Conservation (phyloP, 2,329 filamentous ascomycete genomes). For the Xylariaceae sp. region DNA sequence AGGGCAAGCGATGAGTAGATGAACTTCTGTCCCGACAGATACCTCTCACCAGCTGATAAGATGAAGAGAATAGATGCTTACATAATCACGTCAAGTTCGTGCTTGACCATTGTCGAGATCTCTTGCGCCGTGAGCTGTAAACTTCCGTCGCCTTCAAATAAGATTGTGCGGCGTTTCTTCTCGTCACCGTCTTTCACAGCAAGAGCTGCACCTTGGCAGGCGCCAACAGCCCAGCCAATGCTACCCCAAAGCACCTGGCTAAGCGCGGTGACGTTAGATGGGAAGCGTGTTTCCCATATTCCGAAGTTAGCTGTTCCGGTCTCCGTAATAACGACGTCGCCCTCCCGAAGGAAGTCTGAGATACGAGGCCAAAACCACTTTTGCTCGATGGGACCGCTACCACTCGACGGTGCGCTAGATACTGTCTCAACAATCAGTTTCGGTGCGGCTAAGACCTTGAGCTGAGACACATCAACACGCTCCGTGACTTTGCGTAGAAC, state of each 20-base stretch:
- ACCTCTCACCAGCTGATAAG: no score
- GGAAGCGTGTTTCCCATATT: slow-evolving; percentile 82
- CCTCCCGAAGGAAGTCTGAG: slow-evolving; percentile 66
- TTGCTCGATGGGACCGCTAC: slow-evolving; percentile 57
- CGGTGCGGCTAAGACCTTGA: slow-evolving; percentile 55
- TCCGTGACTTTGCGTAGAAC: slow-evolving; percentile 70
- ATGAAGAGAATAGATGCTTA: slow-evolving; percentile 39
- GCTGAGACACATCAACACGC: slow-evolving; percentile 53
- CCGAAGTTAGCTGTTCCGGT: slow-evolving; percentile 88
- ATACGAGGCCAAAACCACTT: slow-evolving; percentile 76
- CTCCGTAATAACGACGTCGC: slow-evolving; percentile 80
- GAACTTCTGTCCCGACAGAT: no score
- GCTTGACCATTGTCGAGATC: slow-evolving; percentile 77
- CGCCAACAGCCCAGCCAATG: slow-evolving; percentile 60
- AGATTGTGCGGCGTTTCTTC: slow-evolving; percentile 61
- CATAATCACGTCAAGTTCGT: slow-evolving; percentile 73
- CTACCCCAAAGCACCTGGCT: slow-evolving; percentile 75
- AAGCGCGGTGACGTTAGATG: slow-evolving; percentile 71
- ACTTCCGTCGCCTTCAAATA: slow-evolving; percentile 87
- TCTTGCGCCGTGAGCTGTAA: slow-evolving; percentile 85
- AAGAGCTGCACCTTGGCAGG: slow-evolving; percentile 65
- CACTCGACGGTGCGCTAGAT: slow-evolving; percentile 29
- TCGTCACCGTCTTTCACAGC: slow-evolving; percentile 64
- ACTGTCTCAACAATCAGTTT: slow-evolving; percentile 41
- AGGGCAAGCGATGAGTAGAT: background rate